A percentile compares a stretch with the other conserved stretches of the same genome.
These are phyloP conservation scores for Mariannaea elegans DNA, from an alignment of 2,329 filamentous ascomycete genomes.

Conservation along the genomic window DNA sequence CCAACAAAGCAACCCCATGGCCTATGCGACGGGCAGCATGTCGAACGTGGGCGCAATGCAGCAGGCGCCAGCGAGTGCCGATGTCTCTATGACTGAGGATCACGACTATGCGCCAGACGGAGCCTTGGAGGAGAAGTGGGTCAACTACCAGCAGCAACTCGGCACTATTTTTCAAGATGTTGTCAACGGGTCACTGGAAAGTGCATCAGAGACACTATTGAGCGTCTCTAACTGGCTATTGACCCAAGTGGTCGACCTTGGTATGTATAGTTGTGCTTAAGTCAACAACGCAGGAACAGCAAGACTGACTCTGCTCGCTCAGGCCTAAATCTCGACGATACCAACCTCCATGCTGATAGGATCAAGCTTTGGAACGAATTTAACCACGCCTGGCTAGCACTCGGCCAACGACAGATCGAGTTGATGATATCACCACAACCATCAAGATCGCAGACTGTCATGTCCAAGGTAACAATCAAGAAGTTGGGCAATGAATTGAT, in stretches of 20 bases:
- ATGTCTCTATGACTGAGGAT: conserved; percentile 61
- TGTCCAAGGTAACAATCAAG: conserved; percentile 75
- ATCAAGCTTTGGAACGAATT: conserved; percentile 93
- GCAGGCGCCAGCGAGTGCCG: conserved; percentile 47
- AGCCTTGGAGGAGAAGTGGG: conserved; percentile 74
- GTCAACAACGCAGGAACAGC: background rate
- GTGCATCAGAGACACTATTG: conserved; percentile 62
- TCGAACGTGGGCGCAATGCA: conserved; percentile 57
- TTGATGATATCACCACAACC: conserved; percentile 67
- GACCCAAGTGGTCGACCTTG: conserved; percentile 63
- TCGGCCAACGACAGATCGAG: conserved; percentile 86
- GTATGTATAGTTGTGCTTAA: conserved; percentile 50
- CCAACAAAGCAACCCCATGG: conserved; percentile 68
- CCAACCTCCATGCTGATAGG: conserved; percentile 76
- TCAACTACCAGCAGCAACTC: conserved; percentile 68
- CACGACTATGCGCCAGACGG: conserved; percentile 63
- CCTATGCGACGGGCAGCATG: conserved; percentile 58
- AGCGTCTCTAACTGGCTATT: conserved; percentile 65
- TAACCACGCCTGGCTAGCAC: conserved; percentile 88
- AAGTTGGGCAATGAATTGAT: conserved; percentile 86
- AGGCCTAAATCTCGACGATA: conserved; percentile 89
- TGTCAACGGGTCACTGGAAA: conserved; percentile 59
- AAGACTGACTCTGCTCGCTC: conserved; percentile 33
- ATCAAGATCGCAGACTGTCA: conserved; percentile 67
- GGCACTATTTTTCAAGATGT: conserved; percentile 77